Evolutionary conservation across 164 flowering plant species (phyloP).

Genomic region (Brasenia schreberi): DNA sequence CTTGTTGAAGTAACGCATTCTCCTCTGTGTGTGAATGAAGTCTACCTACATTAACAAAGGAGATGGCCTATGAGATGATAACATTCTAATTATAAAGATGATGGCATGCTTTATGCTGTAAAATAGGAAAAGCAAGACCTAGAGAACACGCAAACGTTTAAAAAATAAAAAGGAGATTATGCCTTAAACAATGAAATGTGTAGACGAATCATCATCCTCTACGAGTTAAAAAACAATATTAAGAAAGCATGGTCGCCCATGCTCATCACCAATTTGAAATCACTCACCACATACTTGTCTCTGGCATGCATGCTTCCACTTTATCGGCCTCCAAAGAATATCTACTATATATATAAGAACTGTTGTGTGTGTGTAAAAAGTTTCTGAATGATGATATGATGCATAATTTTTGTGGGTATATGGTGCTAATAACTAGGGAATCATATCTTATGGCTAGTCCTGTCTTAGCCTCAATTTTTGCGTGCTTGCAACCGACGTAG

Average conservation of each 20-base stretch:
- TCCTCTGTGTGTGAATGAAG: not conserved
- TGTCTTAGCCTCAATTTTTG: too few relatives aligned
- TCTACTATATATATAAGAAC: not conserved
- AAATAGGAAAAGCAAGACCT: not conserved
- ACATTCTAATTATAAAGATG: not conserved
- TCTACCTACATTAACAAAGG: too few relatives aligned
- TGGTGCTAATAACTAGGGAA: too few relatives aligned
- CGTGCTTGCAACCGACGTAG: too few relatives aligned
- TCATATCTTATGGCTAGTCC: too few relatives aligned
- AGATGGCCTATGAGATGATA: not conserved
- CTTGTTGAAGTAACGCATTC: not conserved
- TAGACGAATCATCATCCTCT: not conserved
- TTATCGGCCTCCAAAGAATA: not conserved
- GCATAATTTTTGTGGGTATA: too few relatives aligned
- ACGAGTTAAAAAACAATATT: not conserved
- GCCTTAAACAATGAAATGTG: not conserved
- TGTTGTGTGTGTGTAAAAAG: not conserved
- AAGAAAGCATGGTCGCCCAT: not conserved
- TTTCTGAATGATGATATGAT: too few relatives aligned
- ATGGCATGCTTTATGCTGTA: not conserved
- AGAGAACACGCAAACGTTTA: not conserved
- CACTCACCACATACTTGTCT: not conserved
- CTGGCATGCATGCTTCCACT: not conserved
- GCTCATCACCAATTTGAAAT: not conserved
- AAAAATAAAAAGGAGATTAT: not conserved